Evolutionary conservation across 495 filamentous ascomycete species (phyloP), one percentile per base, ranked within the genome.

Genomic region (Penicillium goetzii): DNA sequence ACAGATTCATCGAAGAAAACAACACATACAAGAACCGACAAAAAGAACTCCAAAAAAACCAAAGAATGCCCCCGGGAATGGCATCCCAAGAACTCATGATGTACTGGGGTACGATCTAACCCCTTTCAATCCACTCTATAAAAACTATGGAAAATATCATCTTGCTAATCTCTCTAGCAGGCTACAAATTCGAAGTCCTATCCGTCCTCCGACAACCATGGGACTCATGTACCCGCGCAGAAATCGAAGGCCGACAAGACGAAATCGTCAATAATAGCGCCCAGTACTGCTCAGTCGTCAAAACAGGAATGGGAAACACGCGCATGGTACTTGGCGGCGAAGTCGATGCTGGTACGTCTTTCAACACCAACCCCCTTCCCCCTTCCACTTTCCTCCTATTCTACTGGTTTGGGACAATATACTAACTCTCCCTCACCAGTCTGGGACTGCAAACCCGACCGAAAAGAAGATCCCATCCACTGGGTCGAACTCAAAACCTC

Each of bases 401-500:
- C 34, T 10, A 41, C n/a, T 33, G 2, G 50, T 30, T 11, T 33
- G 19, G 25, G 19, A 49, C 28, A 25, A 4, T 1, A 12, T 21
- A 51, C 50, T 52, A 32, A 52, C 50, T 14, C 62, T 52, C 62
- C 63, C 14, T 12, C 54, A 23, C 8, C 61, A 91, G 90, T 96
- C 19, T 94, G 92, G 92, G 92, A 95, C 69, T 82, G 78, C 59
- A 94, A 93, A 70, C 91, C 92, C 0, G 74, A 68, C 0, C 77
- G 84, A 33, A 83, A 83, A 54, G 85, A 86, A 38, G 81, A 81
- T 5, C 87, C 90, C 2, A 90, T 91, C 57, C 88, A 94, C 63
- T 99, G 93, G 89, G 88, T 99, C 17, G 95, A 99, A 74, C 82
- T 99, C 53, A 99, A 99, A 73, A 98, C 95, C 0, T 85, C 86